Conservation (phyloP, 306 rosid genomes). For the Cucumis cinereus region DNA sequence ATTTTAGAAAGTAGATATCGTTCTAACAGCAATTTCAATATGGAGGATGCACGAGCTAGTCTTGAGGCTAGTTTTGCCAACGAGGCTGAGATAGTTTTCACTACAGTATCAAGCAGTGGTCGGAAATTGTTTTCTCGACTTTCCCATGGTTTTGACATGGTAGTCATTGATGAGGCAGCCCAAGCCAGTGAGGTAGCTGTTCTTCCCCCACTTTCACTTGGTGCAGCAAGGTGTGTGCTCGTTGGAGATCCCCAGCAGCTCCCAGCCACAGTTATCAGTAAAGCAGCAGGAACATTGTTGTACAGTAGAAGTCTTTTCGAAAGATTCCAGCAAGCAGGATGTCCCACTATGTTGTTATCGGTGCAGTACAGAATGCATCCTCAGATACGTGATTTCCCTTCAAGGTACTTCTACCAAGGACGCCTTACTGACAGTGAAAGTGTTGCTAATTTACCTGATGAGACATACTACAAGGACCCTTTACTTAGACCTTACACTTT, state of each 20-base stretch:
- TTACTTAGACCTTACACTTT: conserved; percentile 79
- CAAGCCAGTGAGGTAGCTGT: conserved; percentile 96
- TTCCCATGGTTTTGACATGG: conserved; percentile 98
- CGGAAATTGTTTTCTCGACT: conserved; percentile 95
- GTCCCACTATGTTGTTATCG: conserved; percentile 92
- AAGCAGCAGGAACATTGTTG: conserved; percentile 96
- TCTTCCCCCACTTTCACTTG: conserved; percentile 96
- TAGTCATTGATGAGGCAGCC: conserved; percentile 96
- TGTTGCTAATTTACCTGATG: conserved; percentile 65
- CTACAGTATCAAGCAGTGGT: conserved; percentile 97
- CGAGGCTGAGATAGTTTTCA: conserved; percentile 93
- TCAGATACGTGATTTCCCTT: conserved; percentile 91
- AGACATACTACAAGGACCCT: conserved; percentile 66
- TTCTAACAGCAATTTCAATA: conserved; percentile 61
- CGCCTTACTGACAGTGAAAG: conserved; percentile 90
- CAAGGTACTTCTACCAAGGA: conserved; percentile 92
- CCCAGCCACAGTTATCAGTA: conserved; percentile 97
- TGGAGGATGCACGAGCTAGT: conserved; percentile 94
- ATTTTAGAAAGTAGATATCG: conserved; percentile 84
- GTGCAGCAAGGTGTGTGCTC: conserved; percentile 97
- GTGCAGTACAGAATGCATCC: conserved; percentile 99
- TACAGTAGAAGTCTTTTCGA: conserved; percentile 95
- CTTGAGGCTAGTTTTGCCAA: conserved; percentile 99
- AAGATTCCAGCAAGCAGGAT: conserved; percentile 91
- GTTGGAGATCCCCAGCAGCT: conserved; percentile 99